phyloP scores from a whole-genome alignment of 2,329 filamentous ascomycete species.

The Stagonosporopsis cucurbitacearum region DNA sequence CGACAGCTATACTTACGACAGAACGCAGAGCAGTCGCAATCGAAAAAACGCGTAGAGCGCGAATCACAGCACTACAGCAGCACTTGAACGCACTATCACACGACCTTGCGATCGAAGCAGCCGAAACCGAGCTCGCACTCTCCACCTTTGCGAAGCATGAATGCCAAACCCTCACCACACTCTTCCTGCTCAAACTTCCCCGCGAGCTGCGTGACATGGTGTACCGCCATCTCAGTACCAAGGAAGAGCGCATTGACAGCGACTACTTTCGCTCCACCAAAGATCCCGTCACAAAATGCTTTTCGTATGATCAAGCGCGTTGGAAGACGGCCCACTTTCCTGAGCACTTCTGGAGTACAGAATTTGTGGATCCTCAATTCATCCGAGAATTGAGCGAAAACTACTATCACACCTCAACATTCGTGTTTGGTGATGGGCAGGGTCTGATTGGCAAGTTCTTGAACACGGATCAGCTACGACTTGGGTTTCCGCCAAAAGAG shows the following conservation, averaged over 20 bases:
- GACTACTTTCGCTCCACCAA: conserved; percentile 29
- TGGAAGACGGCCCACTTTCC: conserved; percentile 30
- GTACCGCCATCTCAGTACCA: conserved; percentile 22
- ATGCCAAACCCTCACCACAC: conserved; percentile 18
- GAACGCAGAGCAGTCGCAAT: background rate
- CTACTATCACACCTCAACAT: conserved; percentile 29
- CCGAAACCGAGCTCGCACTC: conserved; percentile 5
- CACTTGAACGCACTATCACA: conserved; percentile 7
- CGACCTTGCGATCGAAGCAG: conserved; percentile 10
- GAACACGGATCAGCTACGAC: conserved; percentile 20
- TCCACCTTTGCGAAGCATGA: conserved; percentile 24
- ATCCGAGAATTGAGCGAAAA: conserved; percentile 25
- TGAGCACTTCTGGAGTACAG: conserved; percentile 23
- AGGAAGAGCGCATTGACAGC: conserved; percentile 22
- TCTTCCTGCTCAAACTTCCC: conserved; percentile 19
- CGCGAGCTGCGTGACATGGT: conserved; percentile 32
- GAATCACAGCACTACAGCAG: background rate
- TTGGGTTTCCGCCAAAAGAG: conserved; percentile 17
- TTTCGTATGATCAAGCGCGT: conserved; percentile 22
- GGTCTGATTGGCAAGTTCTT: conserved; percentile 27
- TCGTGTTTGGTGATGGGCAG: conserved; percentile 26
- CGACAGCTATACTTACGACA: background rate
- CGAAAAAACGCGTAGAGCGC: background rate
- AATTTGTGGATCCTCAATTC: conserved; percentile 14
- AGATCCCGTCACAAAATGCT: conserved; percentile 25